Conservation (phyloP, 106 monocot species). For the Dendrobium chrysotoxum region DNA sequence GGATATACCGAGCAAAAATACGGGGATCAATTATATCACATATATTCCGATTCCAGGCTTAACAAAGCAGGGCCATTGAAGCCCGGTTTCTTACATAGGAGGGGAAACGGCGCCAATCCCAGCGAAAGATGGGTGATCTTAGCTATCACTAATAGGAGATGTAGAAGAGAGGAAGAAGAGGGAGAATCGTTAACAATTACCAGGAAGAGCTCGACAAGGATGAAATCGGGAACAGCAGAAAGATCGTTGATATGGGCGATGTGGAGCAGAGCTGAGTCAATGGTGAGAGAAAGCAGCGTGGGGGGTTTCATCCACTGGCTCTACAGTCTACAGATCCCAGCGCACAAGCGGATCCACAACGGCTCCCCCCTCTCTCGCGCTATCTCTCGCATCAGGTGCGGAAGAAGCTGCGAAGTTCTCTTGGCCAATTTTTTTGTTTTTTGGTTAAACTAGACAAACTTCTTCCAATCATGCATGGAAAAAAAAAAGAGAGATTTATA, state of each 20-base stretch:
- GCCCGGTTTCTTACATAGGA: not conserved
- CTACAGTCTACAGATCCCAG: not conserved
- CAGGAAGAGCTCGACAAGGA: slow-evolving; percentile 59
- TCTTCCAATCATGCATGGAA: no score
- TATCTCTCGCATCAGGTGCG: not conserved
- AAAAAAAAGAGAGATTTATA: no score
- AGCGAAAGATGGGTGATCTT: not conserved
- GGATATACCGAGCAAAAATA: not conserved
- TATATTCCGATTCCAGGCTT: not conserved
- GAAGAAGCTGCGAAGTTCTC: not conserved
- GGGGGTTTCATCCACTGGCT: slow-evolving; percentile 23
- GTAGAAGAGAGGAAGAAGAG: not conserved
- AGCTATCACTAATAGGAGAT: not conserved
- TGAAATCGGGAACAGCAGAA: slow-evolving; percentile 55
- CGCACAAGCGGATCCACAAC: not conserved
- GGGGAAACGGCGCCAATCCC: not conserved
- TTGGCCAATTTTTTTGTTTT: no score
- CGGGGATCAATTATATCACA: not conserved
- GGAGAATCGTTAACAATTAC: slow-evolving; percentile 12
- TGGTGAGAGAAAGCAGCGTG: slow-evolving; percentile 56
- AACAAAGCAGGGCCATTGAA: not conserved
- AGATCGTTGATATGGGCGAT: slow-evolving; percentile 63
- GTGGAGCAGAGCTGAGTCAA: slow-evolving; percentile 53
- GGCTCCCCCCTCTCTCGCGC: not conserved
- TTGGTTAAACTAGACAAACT: no score